Conservation (phyloP, 75 land plant genomes). For the Sequoia sempervirens region DNA sequence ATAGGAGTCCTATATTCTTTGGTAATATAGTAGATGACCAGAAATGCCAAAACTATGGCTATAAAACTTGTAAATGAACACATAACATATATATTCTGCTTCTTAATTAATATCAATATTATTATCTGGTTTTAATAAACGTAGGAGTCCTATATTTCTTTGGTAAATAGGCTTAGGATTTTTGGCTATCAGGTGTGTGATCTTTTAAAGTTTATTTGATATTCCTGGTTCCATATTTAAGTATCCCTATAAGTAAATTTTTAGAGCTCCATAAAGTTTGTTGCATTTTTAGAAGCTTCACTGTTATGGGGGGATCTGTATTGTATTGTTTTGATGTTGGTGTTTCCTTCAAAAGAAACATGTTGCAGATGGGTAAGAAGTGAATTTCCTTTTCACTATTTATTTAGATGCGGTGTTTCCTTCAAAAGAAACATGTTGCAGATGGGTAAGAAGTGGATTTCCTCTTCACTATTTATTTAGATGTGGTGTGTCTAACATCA, state of each 20-base stretch:
- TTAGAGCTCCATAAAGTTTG: background rate
- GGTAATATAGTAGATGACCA: background rate
- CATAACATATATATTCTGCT: background rate
- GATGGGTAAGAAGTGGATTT: background rate
- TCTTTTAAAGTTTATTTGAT: background rate
- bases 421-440: background rate
- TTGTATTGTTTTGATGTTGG: background rate
- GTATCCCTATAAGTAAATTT: background rate
- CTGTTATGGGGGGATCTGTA: background rate
- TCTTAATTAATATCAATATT: background rate
- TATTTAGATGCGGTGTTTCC: background rate
- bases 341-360: background rate
- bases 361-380: background rate
- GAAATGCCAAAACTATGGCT: background rate
- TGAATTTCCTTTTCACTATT: no score
- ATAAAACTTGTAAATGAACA: background rate
- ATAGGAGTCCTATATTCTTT: background rate
- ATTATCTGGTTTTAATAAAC: background rate
- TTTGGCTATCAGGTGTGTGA: background rate
- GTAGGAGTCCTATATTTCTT: background rate
- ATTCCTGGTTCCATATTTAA: background rate
- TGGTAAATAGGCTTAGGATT: background rate
- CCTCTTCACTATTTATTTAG: no score
- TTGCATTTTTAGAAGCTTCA: background rate
- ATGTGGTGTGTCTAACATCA: no score